Conservation (phyloP, 2,329 filamentous ascomycete species). For the Endocalyx cinctus region DNA sequence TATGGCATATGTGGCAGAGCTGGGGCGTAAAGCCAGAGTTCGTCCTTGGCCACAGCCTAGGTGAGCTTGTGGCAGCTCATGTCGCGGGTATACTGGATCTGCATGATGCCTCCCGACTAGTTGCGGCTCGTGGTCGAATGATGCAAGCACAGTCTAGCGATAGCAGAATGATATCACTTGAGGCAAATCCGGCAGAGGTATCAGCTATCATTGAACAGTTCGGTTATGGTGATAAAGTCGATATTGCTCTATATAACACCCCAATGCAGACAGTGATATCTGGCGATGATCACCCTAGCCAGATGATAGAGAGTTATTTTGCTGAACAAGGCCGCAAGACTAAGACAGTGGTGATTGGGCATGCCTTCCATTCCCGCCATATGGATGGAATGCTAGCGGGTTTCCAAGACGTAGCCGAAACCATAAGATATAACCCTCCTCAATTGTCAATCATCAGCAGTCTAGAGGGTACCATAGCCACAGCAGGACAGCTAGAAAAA, state of each 20-base stretch:
- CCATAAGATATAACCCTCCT: conserved; percentile 14
- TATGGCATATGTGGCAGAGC: conserved; percentile 26
- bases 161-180: conserved; percentile 24
- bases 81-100: conserved; percentile 27
- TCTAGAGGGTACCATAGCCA: conserved; percentile 15
- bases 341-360: conserved; percentile 15
- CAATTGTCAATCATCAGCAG: conserved; percentile 19
- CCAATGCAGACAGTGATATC: conserved; percentile 25
- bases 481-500: conserved; percentile 16
- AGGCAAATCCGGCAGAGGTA: conserved; percentile 19
- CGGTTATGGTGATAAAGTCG: conserved; percentile 11
- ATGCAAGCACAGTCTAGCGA: conserved; percentile 20
- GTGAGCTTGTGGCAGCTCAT: conserved; percentile 26
- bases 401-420: conserved; percentile 17
- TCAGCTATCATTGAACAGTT: conserved; percentile 13
- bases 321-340: conserved; percentile 13
- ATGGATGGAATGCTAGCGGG: conserved; percentile 21
- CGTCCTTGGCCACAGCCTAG: conserved; percentile 26
- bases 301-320: conserved; percentile 12
- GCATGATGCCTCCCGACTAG: conserved; percentile 26
- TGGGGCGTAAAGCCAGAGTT: conserved; percentile 25
- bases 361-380: conserved; percentile 24
- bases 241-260: conserved; percentile 21
- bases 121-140: conserved; percentile 26
- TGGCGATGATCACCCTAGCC: conserved; percentile 16